These are phyloP conservation scores for Maudiozyma bulderi DNA, from an alignment of 805 yeast species.

Conservation along the genomic window DNA sequence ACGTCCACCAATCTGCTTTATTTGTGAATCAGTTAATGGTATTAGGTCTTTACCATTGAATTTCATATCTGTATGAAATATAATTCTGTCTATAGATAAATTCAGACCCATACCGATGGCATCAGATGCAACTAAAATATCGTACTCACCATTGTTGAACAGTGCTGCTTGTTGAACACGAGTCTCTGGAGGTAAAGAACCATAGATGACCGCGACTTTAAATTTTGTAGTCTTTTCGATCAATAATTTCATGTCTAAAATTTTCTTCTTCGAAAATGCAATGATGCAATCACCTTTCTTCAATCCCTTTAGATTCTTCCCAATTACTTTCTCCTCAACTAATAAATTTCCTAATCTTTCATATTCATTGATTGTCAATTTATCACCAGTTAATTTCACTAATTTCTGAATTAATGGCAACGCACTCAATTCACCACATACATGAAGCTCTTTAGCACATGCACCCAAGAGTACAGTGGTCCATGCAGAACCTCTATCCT, in stretches of 20 bases:
- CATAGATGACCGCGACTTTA: slow-evolving; percentile 84
- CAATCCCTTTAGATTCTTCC: slow-evolving; percentile 19
- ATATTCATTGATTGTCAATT: slow-evolving; percentile 58
- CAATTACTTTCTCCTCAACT: slow-evolving; percentile 39
- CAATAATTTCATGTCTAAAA: slow-evolving; percentile 55
- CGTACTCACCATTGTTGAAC: slow-evolving; percentile 72
- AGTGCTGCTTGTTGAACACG: slow-evolving; percentile 72
- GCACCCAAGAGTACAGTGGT: slow-evolving; percentile 83
- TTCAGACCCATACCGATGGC: slow-evolving; percentile 98
- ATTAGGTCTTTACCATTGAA: slow-evolving; percentile 52
- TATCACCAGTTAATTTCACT: slow-evolving; percentile 69
- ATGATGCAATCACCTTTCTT: slow-evolving; percentile 80
- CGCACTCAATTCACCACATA: slow-evolving; percentile 88
- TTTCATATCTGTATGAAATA: slow-evolving; percentile 61
- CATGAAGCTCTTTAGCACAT: slow-evolving; percentile 72
- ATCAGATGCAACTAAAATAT: slow-evolving; percentile 87
- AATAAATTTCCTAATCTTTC: slow-evolving; percentile 64
- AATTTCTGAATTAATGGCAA: slow-evolving; percentile 57
- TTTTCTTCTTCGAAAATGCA: slow-evolving; percentile 68
- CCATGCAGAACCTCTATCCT: slow-evolving; percentile 86
- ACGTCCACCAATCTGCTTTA: slow-evolving; percentile 91
- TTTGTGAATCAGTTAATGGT: slow-evolving; percentile 49
- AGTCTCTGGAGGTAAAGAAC: slow-evolving; percentile 92
- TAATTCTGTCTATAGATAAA: slow-evolving; percentile 67
- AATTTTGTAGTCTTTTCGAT: slow-evolving; percentile 56